Evolutionary conservation across 1,284 basidiomycete species (phyloP).

Genomic region (Fomitopsis palustris): DNA sequence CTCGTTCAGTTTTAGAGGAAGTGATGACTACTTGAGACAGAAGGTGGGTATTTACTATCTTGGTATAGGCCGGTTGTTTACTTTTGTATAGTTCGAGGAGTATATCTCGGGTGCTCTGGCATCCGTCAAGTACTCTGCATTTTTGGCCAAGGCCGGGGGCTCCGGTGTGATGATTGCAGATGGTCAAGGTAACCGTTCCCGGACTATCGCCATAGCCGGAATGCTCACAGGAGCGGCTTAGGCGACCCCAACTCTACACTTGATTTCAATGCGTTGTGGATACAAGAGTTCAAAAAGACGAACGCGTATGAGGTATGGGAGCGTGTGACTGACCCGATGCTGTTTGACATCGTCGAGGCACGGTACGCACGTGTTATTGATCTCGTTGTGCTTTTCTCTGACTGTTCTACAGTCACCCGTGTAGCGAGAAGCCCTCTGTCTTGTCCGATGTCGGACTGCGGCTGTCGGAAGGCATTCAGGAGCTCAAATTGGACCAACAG

Average conservation of each 20-base stretch:
- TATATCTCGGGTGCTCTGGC: slow-evolving; percentile 80
- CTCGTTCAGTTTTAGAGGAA: slow-evolving; percentile 75
- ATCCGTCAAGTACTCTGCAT: slow-evolving; percentile 86
- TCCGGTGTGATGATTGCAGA: slow-evolving; percentile 63
- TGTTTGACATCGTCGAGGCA: slow-evolving; percentile 93
- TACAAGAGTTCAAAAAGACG: slow-evolving; percentile 80
- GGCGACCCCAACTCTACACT: slow-evolving; percentile 50
- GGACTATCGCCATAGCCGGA: slow-evolving; percentile 9
- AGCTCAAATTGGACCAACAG: slow-evolving; percentile 86
- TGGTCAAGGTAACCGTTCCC: slow-evolving; percentile 42
- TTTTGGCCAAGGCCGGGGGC: slow-evolving; percentile 61
- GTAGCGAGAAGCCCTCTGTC: slow-evolving; percentile 82
- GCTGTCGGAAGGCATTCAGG: slow-evolving; percentile 86
- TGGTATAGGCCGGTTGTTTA: background rate
- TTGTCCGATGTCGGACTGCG: slow-evolving; percentile 88
- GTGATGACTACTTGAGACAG: slow-evolving; percentile 86
- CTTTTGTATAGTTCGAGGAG: slow-evolving; percentile 67
- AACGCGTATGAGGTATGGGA: slow-evolving; percentile 88
- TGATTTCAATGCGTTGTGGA: slow-evolving; percentile 84
- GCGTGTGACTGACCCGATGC: slow-evolving; percentile 77
- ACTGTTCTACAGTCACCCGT: slow-evolving; percentile 67
- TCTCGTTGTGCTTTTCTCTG: background rate
- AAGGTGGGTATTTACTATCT: slow-evolving; percentile 76
- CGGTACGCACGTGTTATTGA: slow-evolving; percentile 44
- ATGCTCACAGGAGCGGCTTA: slow-evolving; percentile 10